Conservation (phyloP, 805 yeast species). For the Barnettozyma wickerhamii region DNA sequence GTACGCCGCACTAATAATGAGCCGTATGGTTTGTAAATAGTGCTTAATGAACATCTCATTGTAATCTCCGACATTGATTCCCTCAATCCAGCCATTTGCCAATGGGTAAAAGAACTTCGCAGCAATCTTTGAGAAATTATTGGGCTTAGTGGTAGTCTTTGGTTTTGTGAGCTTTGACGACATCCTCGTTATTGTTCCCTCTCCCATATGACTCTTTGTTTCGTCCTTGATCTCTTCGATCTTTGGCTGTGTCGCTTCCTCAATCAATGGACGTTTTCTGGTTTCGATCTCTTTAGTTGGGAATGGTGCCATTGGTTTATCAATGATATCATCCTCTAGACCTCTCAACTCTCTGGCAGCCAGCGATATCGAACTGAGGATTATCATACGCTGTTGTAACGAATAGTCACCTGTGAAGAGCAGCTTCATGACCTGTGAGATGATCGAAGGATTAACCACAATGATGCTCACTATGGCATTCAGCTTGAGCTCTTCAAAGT, state of each 20-base stretch:
- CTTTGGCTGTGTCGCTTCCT: conserved; percentile 13
- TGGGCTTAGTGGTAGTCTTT: conserved; percentile 15
- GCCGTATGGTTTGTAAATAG: conserved; percentile 42
- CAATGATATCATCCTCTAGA: conserved; percentile 44
- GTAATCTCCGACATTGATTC: conserved; percentile 50
- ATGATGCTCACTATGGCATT: conserved; percentile 61
- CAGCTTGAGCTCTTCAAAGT: conserved; percentile 65
- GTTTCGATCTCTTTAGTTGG: conserved; percentile 30
- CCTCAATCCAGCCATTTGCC: conserved; percentile 48
- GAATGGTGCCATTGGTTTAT: conserved; percentile 33
- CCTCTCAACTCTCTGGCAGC: conserved; percentile 74
- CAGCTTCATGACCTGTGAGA: conserved; percentile 35
- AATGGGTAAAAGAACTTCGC: conserved; percentile 48
- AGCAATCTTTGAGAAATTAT: conserved; percentile 35
- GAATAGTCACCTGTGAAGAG: conserved; percentile 74
- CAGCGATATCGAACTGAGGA: conserved; percentile 64
- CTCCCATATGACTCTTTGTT: conserved; percentile 2
- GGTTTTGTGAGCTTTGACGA: conserved; percentile 30
- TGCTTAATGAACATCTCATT: conserved; percentile 49
- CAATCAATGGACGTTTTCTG: conserved; percentile 7
- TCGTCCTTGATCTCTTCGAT: conserved; percentile 15
- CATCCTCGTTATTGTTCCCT: conserved; percentile 27
- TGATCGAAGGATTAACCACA: conserved; percentile 45
- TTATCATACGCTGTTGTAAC: conserved; percentile 66
- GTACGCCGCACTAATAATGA: conserved; percentile 44